Evolutionary conservation across 305 asterid genomes (phyloP).

Genomic region (Fraxinus xanthoxyloides): DNA sequence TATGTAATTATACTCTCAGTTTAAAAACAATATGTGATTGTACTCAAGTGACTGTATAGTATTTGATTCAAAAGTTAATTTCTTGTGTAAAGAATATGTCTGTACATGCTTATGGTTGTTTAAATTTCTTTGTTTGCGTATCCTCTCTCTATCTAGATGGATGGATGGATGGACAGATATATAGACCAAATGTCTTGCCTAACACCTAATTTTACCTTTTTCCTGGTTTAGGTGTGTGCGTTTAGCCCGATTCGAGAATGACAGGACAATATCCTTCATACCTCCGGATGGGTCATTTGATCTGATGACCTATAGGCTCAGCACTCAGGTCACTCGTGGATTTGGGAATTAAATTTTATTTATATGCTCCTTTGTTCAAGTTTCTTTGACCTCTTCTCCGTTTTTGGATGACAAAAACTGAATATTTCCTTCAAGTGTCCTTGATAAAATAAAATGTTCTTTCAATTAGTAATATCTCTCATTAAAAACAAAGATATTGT

Average conservation of each 20-base stretch:
- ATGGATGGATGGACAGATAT: background rate
- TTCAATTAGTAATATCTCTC: background rate
- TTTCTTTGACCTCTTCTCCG: conserved; percentile 13
- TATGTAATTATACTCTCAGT: conserved; percentile 35
- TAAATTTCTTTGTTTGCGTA: background rate
- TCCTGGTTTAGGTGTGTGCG: conserved; percentile 75
- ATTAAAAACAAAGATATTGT: background rate
- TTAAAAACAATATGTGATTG: background rate
- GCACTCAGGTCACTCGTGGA: conserved; percentile 67
- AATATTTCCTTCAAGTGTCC: background rate
- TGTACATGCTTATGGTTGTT: background rate
- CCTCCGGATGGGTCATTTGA: conserved; percentile 99
- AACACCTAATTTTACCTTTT: conserved; percentile 23
- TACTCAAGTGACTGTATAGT: conserved; percentile 5
- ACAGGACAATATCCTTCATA: conserved; percentile 86
- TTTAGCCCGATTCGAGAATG: conserved; percentile 89
- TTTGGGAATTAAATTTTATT: background rate
- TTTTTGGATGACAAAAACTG: background rate
- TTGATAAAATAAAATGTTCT: background rate
- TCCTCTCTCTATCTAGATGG: background rate
- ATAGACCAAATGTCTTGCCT: background rate
- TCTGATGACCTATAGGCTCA: conserved; percentile 97
- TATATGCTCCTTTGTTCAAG: background rate
- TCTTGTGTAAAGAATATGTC: background rate
- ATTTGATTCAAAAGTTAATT: background rate